phyloP scores from a whole-genome alignment of 805 yeast genomes.

The Zygoascus tannicola region DNA sequence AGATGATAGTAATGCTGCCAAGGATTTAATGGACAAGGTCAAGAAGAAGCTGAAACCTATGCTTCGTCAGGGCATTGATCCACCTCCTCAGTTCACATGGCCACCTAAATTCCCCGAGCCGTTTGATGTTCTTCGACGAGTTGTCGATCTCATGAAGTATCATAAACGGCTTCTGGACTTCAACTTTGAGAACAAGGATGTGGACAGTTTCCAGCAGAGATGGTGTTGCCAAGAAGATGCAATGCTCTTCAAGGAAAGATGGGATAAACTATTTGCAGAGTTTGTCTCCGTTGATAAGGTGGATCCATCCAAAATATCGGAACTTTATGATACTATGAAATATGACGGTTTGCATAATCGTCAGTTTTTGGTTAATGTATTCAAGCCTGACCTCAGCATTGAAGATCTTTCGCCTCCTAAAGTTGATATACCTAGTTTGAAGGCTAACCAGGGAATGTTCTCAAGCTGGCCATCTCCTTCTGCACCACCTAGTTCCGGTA shows the following conservation, averaged over 20 bases:
- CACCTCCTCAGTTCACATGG: slow-evolving; percentile 98
- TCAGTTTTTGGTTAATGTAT: slow-evolving; percentile 73
- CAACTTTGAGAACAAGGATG: slow-evolving; percentile 62
- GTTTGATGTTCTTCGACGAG: slow-evolving; percentile 83
- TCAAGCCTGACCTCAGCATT: slow-evolving; percentile 46
- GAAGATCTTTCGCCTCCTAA: slow-evolving; percentile 22
- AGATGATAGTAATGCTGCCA: slow-evolving; percentile 97
- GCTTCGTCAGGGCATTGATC: slow-evolving; percentile 89
- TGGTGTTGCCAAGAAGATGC: slow-evolving; percentile 99
- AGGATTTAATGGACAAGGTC: slow-evolving; percentile 94
- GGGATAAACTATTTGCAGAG: slow-evolving; percentile 94
- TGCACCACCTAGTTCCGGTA: slow-evolving; percentile 21
- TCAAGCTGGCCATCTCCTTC: slow-evolving; percentile 33
- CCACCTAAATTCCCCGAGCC: slow-evolving; percentile 98
- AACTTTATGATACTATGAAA: slow-evolving; percentile 95
- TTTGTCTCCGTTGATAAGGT: slow-evolving; percentile 89
- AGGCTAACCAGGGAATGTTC: slow-evolving; percentile 7
- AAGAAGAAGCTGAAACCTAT: slow-evolving; percentile 93
- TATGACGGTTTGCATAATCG: slow-evolving; percentile 95
- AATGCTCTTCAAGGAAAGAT: slow-evolving; percentile 77
- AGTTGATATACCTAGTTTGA: slow-evolving; percentile 17
- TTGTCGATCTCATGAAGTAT: slow-evolving; percentile 89
- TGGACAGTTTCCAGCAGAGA: slow-evolving; percentile 54
- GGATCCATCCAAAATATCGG: slow-evolving; percentile 94
- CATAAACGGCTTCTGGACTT: slow-evolving; percentile 76